Conservation (phyloP, 352 stramenopile genomes). For the Sclerospora graminicola region DNA sequence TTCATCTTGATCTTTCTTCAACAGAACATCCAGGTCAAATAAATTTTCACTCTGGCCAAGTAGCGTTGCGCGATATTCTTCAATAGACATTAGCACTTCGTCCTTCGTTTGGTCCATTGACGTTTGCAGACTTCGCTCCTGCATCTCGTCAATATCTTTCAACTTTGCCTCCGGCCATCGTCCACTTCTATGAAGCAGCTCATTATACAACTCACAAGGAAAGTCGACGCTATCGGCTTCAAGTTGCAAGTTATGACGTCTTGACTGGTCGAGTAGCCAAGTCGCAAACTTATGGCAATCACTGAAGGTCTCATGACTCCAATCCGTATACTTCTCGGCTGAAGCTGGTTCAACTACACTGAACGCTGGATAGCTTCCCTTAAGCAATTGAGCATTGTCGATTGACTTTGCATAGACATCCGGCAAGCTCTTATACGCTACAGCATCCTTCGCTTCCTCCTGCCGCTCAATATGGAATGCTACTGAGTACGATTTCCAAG, state of each 20-base stretch:
- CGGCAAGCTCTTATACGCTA: background rate
- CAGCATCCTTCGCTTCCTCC: slow-evolving; percentile 40
- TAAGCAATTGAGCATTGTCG: slow-evolving; percentile 14
- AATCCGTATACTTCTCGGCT: slow-evolving; percentile 10
- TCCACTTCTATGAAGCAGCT: slow-evolving; percentile 11
- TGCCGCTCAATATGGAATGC: slow-evolving; percentile 42
- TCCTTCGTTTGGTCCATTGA: slow-evolving; percentile 15
- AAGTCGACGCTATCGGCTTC: background rate
- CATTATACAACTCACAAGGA: background rate
- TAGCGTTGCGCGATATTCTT: slow-evolving; percentile 14
- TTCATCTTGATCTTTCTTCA: slow-evolving; percentile 5
- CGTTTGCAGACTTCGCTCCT: slow-evolving; percentile 11
- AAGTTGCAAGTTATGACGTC: slow-evolving; percentile 10
- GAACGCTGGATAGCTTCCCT: slow-evolving; percentile 29
- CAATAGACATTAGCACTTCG: slow-evolving; percentile 6
- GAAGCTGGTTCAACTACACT: slow-evolving; percentile 17
- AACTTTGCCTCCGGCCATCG: slow-evolving; percentile 19
- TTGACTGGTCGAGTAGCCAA: slow-evolving; percentile 15
- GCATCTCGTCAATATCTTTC: slow-evolving; percentile 10
- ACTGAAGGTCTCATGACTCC: slow-evolving; percentile 4
- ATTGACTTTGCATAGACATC: slow-evolving; percentile 1
- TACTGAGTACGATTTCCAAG: slow-evolving; percentile 29
- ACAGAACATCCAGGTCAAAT: slow-evolving; percentile 27
- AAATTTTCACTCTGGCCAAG: slow-evolving; percentile 10
- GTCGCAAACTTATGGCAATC: slow-evolving; percentile 8